A percentile compares a stretch with the other conserved stretches of the same genome.
phyloP scores from a whole-genome alignment of 1,284 basidiomycete genomes.

The Termitomyces sp. region DNA sequence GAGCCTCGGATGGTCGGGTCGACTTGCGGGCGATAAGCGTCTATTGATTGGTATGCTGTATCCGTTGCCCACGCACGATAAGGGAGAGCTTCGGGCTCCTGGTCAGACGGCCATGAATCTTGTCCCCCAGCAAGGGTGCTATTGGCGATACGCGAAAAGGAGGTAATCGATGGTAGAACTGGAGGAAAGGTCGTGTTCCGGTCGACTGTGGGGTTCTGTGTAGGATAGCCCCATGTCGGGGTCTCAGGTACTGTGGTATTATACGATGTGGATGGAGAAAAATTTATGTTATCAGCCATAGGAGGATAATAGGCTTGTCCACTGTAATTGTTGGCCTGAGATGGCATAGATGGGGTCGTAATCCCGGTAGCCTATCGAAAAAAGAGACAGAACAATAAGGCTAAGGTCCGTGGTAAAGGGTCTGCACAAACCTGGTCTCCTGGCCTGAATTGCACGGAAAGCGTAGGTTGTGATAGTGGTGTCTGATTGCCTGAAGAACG shows the following conservation, averaged over 20 bases:
- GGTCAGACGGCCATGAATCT: constrained; percentile 22
- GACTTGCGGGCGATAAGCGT: constrained; percentile 24
- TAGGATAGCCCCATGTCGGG: constrained; percentile 53
- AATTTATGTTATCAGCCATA: constrained; percentile 25
- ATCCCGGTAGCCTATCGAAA: constrained; percentile 21
- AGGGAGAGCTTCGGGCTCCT: constrained; percentile 25
- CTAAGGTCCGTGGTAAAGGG: background rate
- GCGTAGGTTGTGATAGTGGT: constrained; percentile 31
- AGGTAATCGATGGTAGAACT: constrained; percentile 44
- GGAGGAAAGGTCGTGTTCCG: constrained; percentile 47
- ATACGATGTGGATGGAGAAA: constrained; percentile 32
- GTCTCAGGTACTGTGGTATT: constrained; percentile 27
- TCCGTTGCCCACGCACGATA: constrained; percentile 32
- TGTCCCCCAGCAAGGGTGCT: constrained; percentile 9
- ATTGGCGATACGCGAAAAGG: constrained; percentile 33
- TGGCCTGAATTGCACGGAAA: constrained; percentile 33
- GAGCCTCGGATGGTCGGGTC: constrained; percentile 28
- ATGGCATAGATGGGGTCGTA: constrained; percentile 33
- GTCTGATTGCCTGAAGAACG: constrained; percentile 40
- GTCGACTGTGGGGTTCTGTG: constrained; percentile 38
- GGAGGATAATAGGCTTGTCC: constrained; percentile 38
- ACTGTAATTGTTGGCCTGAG: constrained; percentile 34
- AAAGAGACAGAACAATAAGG: constrained; percentile 7
- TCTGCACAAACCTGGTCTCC: constrained; percentile 33
- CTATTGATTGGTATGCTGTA: constrained; percentile 25